Evolutionary conservation across 148 eudicot species (phyloP).

Genomic region (Rhododendron mucronatum): DNA sequence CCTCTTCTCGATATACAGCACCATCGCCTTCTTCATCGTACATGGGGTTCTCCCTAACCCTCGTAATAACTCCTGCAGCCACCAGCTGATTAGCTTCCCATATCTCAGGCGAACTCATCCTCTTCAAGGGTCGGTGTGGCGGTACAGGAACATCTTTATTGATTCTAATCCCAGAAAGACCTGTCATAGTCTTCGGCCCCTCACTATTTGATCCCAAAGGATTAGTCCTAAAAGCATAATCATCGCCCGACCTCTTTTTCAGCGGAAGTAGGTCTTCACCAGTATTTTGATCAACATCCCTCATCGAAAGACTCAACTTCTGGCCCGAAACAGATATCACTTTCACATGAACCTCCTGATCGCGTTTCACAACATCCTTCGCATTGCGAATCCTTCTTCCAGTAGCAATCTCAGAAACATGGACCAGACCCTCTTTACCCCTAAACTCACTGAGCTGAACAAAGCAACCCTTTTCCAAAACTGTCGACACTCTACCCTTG

Average conservation of each 20-base stretch:
- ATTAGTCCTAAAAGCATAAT: slow-evolving; percentile 23
- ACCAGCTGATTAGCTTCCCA: slow-evolving; percentile 89
- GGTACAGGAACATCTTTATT: slow-evolving; percentile 34
- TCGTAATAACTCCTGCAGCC: slow-evolving; percentile 69
- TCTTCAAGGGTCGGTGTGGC: slow-evolving; percentile 67
- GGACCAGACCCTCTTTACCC: slow-evolving; percentile 93
- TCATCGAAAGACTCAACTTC: slow-evolving; percentile 75
- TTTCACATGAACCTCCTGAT: slow-evolving; percentile 83
- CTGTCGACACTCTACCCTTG: slow-evolving; percentile 73
- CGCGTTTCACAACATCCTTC: slow-evolving; percentile 74
- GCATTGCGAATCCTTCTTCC: slow-evolving; percentile 54
- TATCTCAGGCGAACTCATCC: slow-evolving; percentile 84
- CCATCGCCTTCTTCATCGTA: slow-evolving; percentile 80
- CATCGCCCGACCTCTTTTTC: slow-evolving; percentile 33
- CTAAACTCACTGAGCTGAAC: slow-evolving; percentile 58
- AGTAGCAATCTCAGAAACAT: slow-evolving; percentile 74
- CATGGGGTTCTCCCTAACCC: slow-evolving; percentile 62
- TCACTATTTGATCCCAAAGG: too few species aligned
- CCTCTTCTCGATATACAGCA: slow-evolving; percentile 69
- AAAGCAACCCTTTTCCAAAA: slow-evolving; percentile 77
- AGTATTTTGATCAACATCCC: slow-evolving; percentile 51
- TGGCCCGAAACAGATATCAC: slow-evolving; percentile 62
- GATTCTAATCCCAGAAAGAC: too few species aligned
- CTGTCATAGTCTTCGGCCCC: too few species aligned
- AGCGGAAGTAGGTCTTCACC: too few species aligned